Conservation (phyloP, 257 asterid species). For the Solanum ahanhuiri region DNA sequence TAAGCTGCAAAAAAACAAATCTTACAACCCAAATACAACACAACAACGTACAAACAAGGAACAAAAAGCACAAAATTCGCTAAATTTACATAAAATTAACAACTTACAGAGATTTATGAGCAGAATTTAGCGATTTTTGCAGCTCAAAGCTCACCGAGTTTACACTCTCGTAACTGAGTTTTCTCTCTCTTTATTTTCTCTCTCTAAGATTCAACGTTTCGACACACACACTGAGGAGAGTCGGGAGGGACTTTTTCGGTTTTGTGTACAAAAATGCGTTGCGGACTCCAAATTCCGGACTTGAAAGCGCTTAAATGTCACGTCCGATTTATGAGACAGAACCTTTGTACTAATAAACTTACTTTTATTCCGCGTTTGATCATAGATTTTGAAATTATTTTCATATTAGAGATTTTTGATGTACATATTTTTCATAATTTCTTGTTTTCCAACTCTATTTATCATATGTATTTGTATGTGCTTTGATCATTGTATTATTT, state of each 20-base stretch:
- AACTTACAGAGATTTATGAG: slow-evolving; percentile 23
- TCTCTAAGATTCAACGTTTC: slow-evolving; percentile 14
- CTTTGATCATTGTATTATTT: no score
- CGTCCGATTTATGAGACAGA: slow-evolving; percentile 27
- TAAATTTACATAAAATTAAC: background rate
- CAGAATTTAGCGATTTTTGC: slow-evolving; percentile 1
- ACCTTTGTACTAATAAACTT: slow-evolving; percentile 8
- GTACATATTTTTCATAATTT: background rate
- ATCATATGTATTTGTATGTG: background rate
- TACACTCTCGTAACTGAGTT: slow-evolving; percentile 3
- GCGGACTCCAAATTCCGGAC: slow-evolving; percentile 82
- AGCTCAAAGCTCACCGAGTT: slow-evolving; percentile 3
- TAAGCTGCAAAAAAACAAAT: slow-evolving; percentile 12
- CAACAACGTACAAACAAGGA: background rate
- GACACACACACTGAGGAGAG: slow-evolving; percentile 8
- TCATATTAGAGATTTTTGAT: no score
- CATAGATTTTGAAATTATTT: background rate
- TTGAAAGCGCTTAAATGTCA: slow-evolving; percentile 55
- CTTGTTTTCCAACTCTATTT: background rate
- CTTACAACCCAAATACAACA: background rate
- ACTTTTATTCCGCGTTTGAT: background rate
- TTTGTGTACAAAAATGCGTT: slow-evolving; percentile 11
- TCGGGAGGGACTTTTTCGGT: slow-evolving; percentile 3
- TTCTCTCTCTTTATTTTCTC: slow-evolving; percentile 1
- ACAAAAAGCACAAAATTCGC: background rate